Conservation (phyloP, 2,329 filamentous ascomycete species). For the Fusarium sp. region DNA sequence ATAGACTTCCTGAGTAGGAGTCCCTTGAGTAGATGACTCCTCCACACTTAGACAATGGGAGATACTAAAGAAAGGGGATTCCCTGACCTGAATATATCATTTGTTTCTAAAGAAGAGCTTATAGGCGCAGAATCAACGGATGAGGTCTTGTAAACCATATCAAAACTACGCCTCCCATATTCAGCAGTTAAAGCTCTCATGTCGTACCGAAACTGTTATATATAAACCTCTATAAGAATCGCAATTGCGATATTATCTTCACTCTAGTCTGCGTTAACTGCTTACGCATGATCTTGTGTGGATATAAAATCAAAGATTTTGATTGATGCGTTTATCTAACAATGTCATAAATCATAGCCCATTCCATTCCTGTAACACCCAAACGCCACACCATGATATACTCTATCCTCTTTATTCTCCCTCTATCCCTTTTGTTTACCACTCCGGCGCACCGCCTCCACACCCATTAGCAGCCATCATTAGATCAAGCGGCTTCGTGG, state of each 20-base stretch:
- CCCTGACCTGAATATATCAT: neutral
- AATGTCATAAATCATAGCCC: conserved; percentile 6
- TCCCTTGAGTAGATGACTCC: conserved; percentile 13
- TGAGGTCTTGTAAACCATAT: neutral
- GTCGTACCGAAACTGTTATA: too few relatives aligned
- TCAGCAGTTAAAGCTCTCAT: too few relatives aligned
- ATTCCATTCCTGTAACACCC: neutral
- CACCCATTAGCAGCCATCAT: conserved; percentile 56
- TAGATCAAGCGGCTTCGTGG: conserved; percentile 54
- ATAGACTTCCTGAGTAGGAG: neutral
- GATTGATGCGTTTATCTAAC: conserved; percentile 28
- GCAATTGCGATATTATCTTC: too few relatives aligned
- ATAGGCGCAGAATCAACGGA: neutral
- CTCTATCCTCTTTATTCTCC: neutral
- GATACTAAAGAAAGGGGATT: neutral
- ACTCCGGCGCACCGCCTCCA: conserved; percentile 59
- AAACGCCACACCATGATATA: conserved; percentile 26
- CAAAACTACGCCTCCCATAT: too few relatives aligned
- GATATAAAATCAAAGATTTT: conserved; percentile 1
- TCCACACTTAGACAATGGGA: neutral
- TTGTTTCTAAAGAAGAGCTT: neutral
- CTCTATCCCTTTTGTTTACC: conserved; percentile 51
- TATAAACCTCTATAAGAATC: too few relatives aligned
- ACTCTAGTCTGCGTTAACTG: neutral
- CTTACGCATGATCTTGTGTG: neutral